Conservation (phyloP, 1,284 basidiomycete species). For the Hemileia vastatrix region DNA sequence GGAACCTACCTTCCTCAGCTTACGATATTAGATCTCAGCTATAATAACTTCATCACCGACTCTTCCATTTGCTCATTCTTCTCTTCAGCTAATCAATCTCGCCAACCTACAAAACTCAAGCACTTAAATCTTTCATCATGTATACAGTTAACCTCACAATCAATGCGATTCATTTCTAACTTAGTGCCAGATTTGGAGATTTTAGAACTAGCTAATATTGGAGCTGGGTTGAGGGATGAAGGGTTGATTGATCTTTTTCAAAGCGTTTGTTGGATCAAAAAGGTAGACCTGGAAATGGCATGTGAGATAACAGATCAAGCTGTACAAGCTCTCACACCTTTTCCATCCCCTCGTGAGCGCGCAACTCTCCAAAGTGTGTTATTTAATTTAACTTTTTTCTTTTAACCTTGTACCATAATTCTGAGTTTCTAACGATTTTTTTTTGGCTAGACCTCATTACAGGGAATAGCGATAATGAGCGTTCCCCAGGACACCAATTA, state of each 20-base stretch:
- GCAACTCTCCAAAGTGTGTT: no score
- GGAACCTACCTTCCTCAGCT: no score
- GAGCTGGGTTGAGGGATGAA: slow-evolving; percentile 57
- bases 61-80: no score
- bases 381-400: no score
- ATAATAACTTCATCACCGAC: no score
- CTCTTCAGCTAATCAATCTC: no score
- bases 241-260: slow-evolving; percentile 62
- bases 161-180: slow-evolving; percentile 61
- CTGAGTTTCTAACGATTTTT: neutral
- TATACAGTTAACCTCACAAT: slow-evolving; percentile 59
- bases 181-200: slow-evolving; percentile 65
- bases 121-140: slow-evolving; percentile 72
- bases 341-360: slow-evolving; percentile 7
- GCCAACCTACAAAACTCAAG: slow-evolving; percentile 62
- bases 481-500: slow-evolving; percentile 54
- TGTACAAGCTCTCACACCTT: slow-evolving; percentile 58
- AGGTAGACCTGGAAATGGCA: slow-evolving; percentile 76
- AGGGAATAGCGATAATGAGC: neutral
- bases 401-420: neutral
- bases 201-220: slow-evolving; percentile 70
- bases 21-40: no score
- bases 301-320: slow-evolving; percentile 63
- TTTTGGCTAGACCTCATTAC: slow-evolving; percentile 25
- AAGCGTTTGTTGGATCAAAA: slow-evolving; percentile 61